Evolutionary conservation across 2,329 filamentous ascomycete species (phyloP).

Genomic region (Aspergillus transmontanensis): DNA sequence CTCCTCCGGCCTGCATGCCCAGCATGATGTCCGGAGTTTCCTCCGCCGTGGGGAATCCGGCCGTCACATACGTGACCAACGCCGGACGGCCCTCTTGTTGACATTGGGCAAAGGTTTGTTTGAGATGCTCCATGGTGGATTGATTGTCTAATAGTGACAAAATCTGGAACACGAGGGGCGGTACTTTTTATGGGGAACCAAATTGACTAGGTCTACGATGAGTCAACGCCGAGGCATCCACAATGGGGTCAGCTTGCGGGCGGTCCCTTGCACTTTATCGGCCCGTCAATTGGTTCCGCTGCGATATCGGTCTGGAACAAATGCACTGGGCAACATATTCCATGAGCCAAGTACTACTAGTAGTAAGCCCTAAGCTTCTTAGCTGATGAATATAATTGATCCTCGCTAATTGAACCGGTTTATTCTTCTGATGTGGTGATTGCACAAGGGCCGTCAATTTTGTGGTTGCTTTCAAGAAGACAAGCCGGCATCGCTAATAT

Average conservation of each 20-base stretch:
- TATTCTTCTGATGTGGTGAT: too few relatives aligned
- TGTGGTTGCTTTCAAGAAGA: too few relatives aligned
- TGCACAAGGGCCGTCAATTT: too few relatives aligned
- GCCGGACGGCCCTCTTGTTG: constrained; percentile 64
- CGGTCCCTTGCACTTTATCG: too few relatives aligned
- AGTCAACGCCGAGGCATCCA: not conserved
- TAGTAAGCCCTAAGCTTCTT: too few relatives aligned
- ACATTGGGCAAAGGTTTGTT: constrained; percentile 55
- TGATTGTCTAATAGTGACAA: not conserved
- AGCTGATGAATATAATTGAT: too few relatives aligned
- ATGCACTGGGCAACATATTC: too few relatives aligned
- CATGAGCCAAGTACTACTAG: too few relatives aligned
- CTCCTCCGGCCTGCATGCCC: constrained; percentile 84
- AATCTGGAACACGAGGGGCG: not conserved
- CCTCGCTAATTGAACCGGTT: too few relatives aligned
- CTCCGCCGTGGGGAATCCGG: constrained; percentile 79
- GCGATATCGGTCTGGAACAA: not conserved
- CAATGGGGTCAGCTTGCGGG: not conserved
- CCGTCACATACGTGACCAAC: constrained; percentile 91
- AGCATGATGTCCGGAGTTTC: constrained; percentile 81
- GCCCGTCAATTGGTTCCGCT: not conserved
- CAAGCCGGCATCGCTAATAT: too few relatives aligned
- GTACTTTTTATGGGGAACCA: not conserved
- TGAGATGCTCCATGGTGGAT: constrained; percentile 50
- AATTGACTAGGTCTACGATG: not conserved